Conservation (phyloP, 768 basidiomycete genomes). For the Tephrocybe rancida region DNA sequence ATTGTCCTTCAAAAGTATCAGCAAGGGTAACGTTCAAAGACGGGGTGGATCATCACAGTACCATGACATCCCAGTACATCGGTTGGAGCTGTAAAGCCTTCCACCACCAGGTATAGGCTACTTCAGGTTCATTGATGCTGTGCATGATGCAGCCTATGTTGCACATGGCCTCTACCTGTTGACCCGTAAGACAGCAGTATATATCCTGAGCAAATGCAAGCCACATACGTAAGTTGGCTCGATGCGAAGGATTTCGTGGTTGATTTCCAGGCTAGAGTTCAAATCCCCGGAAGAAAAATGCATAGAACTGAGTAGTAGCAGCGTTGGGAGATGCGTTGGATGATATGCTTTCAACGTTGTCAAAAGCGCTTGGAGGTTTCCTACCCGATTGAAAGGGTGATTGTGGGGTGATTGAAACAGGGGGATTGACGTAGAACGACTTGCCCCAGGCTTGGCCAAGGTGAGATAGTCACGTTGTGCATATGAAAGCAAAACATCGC, state of each 20-base stretch:
- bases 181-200: neutral
- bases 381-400: neutral
- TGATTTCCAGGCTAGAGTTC: constrained; percentile 1
- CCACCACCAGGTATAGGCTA: constrained; percentile 7
- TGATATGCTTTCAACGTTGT: neutral
- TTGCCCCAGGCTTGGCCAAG: neutral
- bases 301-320: constrained; percentile 1
- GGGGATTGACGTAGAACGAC: neutral
- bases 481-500: constrained; percentile 2
- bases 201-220: too few relatives aligned
- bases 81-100: constrained; percentile 3
- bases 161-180: constrained; percentile 6
- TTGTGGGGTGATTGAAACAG: neutral
- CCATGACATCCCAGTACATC: constrained; percentile 7
- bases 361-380: constrained; percentile 1
- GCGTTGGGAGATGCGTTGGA: constrained; percentile 3
- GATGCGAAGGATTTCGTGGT: constrained; percentile 4
- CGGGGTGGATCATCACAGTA: neutral
- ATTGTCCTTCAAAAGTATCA: neutral
- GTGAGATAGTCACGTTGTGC: constrained; percentile 3
- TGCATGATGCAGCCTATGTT: constrained; percentile 6
- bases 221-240: constrained; percentile 1
- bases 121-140: neutral
- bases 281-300: constrained; percentile 1
- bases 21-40: neutral